These are phyloP conservation scores for Protomyces arabidopsidicola DNA, from an alignment of 1,139 yeast genomes.

Conservation along the genomic window DNA sequence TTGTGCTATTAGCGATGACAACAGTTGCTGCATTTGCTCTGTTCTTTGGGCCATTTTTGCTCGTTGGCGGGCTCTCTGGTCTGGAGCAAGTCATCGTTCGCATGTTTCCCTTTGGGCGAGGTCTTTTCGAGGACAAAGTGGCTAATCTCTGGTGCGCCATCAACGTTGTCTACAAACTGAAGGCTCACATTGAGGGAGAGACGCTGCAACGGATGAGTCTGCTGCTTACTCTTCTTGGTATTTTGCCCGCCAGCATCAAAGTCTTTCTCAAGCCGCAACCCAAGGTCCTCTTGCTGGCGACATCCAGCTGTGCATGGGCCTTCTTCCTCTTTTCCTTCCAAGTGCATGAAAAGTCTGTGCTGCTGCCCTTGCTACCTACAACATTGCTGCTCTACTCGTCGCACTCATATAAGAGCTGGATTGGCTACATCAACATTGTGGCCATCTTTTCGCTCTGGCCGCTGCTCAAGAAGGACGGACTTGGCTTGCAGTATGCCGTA, in stretches of 20 bases:
- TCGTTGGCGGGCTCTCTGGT: slow-evolving; percentile 37
- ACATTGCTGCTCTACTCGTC: slow-evolving; percentile 54
- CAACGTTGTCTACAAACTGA: slow-evolving; percentile 70
- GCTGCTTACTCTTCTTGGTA: slow-evolving; percentile 57
- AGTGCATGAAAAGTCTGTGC: slow-evolving; percentile 88
- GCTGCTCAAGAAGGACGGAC: slow-evolving; percentile 66
- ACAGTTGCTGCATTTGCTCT: slow-evolving; percentile 54
- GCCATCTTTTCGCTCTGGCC: slow-evolving; percentile 85
- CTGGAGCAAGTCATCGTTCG: slow-evolving; percentile 49
- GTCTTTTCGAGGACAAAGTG: slow-evolving; percentile 96
- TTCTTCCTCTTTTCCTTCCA: slow-evolving; percentile 89
- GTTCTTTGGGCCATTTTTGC: slow-evolving; percentile 59
- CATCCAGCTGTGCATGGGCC: slow-evolving; percentile 79
- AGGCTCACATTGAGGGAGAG: slow-evolving; percentile 37
- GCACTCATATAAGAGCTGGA: slow-evolving; percentile 52
- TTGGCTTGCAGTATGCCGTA: slow-evolving; percentile 65
- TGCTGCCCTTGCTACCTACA: slow-evolving; percentile 82
- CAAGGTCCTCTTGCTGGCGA: slow-evolving; percentile 60
- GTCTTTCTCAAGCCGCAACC: slow-evolving; percentile 53
- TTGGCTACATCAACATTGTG: slow-evolving; percentile 81
- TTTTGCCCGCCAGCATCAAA: slow-evolving; percentile 59
- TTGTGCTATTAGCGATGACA: slow-evolving; percentile 51
- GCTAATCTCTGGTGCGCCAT: slow-evolving; percentile 96
- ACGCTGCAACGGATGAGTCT: slow-evolving; percentile 43
- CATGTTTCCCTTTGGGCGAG: slow-evolving; percentile 87